Evolutionary conservation across 495 filamentous ascomycete species (phyloP), one percentile per base, ranked within the genome.

Genomic region (Parmelia sp.): DNA sequence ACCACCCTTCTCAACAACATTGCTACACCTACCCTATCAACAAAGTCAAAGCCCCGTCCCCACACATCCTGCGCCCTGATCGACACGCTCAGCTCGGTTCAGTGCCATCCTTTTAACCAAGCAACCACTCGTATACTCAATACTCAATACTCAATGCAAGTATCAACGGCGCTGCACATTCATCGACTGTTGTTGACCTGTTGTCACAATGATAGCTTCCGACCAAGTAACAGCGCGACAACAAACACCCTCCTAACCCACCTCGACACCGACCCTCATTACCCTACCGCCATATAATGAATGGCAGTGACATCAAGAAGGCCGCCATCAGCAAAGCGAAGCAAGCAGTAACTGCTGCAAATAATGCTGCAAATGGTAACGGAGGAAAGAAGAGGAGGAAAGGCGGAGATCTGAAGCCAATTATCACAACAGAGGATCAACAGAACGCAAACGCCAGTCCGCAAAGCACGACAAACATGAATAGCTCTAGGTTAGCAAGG

Each of bases 351-450:
- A 79, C 70, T 70, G 80, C 82, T 63, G 77, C 83, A 67, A 77
- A 83, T 62, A 79, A 82, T 66, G 77, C 81, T 73, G 80, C 84
- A 70, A 87, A 87, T 79, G 84, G 82, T 76, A 90, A 86, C 70
- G 79, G 74, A 62, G 76, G 76, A 65, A 69, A 73, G 60, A 93
- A 92, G 82, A 86, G 90, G 79, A 90, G 88, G 83, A 92, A 91
- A 79, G 89, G 84, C 58, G 84, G 90, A 66, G 89, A 90, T 63
- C 73, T 93, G 71, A 95, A 93, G 77, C 90, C 90, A 67, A 95
- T 95, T 79, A 90, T 93, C 77, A 95, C 90, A 27, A 92, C 85
- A 56, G 90, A 95, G 67, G 79, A 79, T 63, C 77, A 78, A 61
- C 71, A 76, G 57, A 65, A 65, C 58, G 71, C 70, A 65, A 74